Conservation (phyloP, 441 rosid species). For the Lepidium campestre region DNA sequence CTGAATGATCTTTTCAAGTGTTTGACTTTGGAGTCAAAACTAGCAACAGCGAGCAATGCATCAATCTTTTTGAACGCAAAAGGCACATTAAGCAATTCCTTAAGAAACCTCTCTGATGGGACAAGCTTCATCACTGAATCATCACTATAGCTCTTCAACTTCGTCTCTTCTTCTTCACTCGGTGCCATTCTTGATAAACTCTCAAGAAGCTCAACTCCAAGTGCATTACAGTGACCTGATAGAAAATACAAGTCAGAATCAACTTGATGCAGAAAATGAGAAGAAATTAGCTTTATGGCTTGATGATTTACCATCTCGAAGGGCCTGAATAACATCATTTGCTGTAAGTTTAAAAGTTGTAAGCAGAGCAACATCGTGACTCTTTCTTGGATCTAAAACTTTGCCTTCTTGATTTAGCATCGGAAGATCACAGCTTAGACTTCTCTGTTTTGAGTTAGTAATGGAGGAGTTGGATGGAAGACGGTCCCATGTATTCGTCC, state of each 20-base stretch:
- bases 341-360: constrained; percentile 66
- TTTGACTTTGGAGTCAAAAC: constrained; percentile 61
- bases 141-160: constrained; percentile 27
- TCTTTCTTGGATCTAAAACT: constrained; percentile 62
- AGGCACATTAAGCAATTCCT: constrained; percentile 73
- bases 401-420: constrained; percentile 45
- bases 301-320: constrained; percentile 58
- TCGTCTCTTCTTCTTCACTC: constrained; percentile 36
- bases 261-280: not conserved
- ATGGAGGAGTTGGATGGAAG: constrained; percentile 68
- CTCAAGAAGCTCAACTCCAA: constrained; percentile 36
- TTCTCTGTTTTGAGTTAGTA: constrained; percentile 40
- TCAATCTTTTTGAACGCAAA: constrained; percentile 64
- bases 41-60: constrained; percentile 71
- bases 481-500: constrained; percentile 94
- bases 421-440: constrained; percentile 46
- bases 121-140: constrained; percentile 64
- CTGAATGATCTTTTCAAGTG: constrained; percentile 57
- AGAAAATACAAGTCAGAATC: constrained; percentile 20
- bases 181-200: constrained; percentile 32
- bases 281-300: not conserved
- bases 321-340: constrained; percentile 72
- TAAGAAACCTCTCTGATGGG: constrained; percentile 79
- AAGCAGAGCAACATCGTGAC: constrained; percentile 67
- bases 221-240: constrained; percentile 51